A percentile compares a stretch with the other conserved stretches of the same genome.
phyloP scores from a whole-genome alignment of 2,329 filamentous ascomycete genomes.

The Ophiocordyceps polyrhachis-furcata region DNA sequence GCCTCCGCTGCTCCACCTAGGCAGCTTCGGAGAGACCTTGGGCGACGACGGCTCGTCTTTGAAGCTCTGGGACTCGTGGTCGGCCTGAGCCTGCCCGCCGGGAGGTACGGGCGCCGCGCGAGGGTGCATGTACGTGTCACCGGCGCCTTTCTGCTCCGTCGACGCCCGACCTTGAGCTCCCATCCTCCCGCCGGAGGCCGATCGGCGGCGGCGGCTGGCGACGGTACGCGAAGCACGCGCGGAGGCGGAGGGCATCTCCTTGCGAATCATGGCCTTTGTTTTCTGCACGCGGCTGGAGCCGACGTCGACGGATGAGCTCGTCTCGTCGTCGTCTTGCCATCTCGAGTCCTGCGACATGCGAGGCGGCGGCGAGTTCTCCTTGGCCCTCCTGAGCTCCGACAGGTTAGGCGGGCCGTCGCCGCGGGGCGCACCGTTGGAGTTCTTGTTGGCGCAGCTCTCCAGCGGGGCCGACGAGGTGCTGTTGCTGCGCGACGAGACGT shows the following conservation, averaged over 20 bases:
- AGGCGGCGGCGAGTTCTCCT: conserved; percentile 16
- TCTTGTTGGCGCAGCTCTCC: conserved; percentile 15
- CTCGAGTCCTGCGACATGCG: conserved; percentile 42
- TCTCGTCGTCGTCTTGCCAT: conserved; percentile 33
- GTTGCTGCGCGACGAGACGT: conserved; percentile 19
- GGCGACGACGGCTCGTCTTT: conserved; percentile 20
- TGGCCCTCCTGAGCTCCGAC: conserved; percentile 17
- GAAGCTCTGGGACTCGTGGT: conserved; percentile 32
- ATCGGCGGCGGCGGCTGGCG: background rate
- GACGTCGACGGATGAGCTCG: conserved; percentile 21
- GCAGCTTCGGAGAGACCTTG: conserved; percentile 46
- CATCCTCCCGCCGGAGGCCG: conserved; percentile 10
- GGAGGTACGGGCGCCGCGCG: conserved; percentile 37
- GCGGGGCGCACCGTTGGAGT: conserved; percentile 14
- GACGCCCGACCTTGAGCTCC: conserved; percentile 7
- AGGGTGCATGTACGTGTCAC: conserved; percentile 37
- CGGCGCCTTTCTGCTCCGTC: conserved; percentile 8
- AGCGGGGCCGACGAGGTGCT: conserved; percentile 20
- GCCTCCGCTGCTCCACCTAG: conserved; percentile 59
- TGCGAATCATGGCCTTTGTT: conserved; percentile 38
- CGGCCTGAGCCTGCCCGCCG: conserved; percentile 12
- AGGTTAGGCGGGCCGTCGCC: conserved; percentile 8
- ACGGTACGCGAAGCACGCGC: background rate
- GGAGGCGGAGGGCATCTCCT: conserved; percentile 35
- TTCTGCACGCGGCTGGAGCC: conserved; percentile 21